Evolutionary conservation across 805 yeast genomes (phyloP), one percentile per base, ranked within the genome.

Genomic region (Suhomyces xylopsoci): DNA sequence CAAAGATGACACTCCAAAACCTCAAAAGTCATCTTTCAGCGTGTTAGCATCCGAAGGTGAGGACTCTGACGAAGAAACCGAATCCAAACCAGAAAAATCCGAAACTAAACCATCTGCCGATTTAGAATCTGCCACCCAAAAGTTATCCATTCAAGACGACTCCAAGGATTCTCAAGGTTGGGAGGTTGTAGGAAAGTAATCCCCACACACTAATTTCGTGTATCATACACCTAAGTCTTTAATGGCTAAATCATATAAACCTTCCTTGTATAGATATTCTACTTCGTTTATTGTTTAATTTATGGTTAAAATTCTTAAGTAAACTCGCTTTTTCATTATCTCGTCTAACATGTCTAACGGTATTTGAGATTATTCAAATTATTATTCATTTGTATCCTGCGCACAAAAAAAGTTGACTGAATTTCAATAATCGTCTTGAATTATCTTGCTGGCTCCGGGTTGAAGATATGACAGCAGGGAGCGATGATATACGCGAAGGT

Each of bases 41-140:
- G 83, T 82, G 22, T 69, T 83, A 63, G 72, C 79, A 49, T 65
- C 63, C 50, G 84, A 81, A 30, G 69, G 69, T 47, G 84, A 76
- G 50, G 85, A 81, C 3, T 82, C 78, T 2, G 82, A 77, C 1
- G 80, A 76, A 6, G 75, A 71, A 19, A 68, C 64, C 45, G 69
- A 56, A 45, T 60, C 52, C 32, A 53, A 51, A 45, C 61, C 52
- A 32, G 54, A 51, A 24, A 54, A 49, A 43, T 48, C 45, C 36
- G 48, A 30, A 34, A 15, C 36, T 30, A 19, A 45, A 34, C 41
- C 57, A 22, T 58, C 51, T 46, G 42, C 52, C 20, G 62, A 55
- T n/a, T 64, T 66, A 53, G 72, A 70, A 50, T 66, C 73, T 42
- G 74, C 74, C 45, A 65, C 81, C 26, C 73, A 74, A 41, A 61